Evolutionary conservation across 1,284 basidiomycete species (phyloP), one percentile per base, ranked within the genome.

Genomic region (Neonothopanus nambi): DNA sequence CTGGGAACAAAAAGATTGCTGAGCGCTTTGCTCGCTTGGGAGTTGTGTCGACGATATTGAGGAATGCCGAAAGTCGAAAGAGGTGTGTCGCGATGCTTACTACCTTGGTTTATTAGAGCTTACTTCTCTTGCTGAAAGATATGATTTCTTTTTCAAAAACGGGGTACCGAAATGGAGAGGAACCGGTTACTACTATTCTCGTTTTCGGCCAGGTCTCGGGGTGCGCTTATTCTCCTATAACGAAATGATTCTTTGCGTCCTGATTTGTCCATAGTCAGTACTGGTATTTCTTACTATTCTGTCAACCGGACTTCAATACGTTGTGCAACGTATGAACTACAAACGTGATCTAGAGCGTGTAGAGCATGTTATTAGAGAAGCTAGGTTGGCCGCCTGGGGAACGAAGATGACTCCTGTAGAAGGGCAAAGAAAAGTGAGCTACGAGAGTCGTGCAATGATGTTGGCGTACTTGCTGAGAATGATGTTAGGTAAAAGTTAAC

Each of bases 71-170:
- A 61, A 81, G 85, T 51, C 82, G 94, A 41, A 82, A 91, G 68
- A 80, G 92, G 82, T 92, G 69, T 55, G 84, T 77, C 45, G 65
- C 46, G 55, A 30, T 13, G 17, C 42, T 7, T 21, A 33, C 1
- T 7, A 12, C 1, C 15, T 17, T 30, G 37, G 9, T 17, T 20
- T 28, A 5, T 23, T 24, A 18, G 20, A 7, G 36, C 21, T 15
- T 7, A 18, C 20, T 43, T 17, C 37, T 13, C 15, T 23, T 17
- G 17, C 24, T 20, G 18, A 20, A 56, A 89, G 89, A 59, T 93
- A 93, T 61, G 89, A 95, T 70, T 93, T 92, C 72, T 95, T 94
- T 77, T 89, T 89, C 74, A 92, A 93, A 70, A 93, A 93, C 57
- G 92, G 92, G 35, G 92, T 95, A 4, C 92, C 92, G 0, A 89